phyloP scores from a whole-genome alignment of 2,329 filamentous ascomycete species.

The Cordyceps tenuipes region DNA sequence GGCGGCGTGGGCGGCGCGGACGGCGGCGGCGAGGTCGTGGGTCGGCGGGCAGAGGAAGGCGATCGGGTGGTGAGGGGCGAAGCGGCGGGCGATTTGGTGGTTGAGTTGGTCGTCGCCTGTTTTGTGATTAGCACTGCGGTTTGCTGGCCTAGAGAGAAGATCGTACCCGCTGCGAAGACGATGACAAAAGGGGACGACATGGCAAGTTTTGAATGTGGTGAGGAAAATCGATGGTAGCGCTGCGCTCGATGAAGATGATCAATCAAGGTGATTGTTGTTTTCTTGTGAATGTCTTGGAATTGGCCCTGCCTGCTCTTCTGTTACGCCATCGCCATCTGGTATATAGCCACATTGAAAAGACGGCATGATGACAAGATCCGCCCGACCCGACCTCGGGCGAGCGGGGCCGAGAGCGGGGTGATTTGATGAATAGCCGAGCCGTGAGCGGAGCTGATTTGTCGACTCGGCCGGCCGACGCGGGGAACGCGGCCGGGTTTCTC shows the following conservation, averaged over 20 bases:
- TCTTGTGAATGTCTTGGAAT: too few relatives aligned
- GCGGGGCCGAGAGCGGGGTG: background rate
- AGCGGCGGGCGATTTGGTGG: background rate
- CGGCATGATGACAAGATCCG: background rate
- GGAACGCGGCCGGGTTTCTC: background rate
- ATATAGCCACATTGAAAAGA: background rate
- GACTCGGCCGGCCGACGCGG: background rate
- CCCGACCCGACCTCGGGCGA: background rate
- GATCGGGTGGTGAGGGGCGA: conserved; percentile 1
- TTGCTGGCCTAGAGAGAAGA: background rate
- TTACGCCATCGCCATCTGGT: too few relatives aligned
- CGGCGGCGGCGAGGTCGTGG: background rate
- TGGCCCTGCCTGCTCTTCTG: too few relatives aligned
- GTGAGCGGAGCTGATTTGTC: background rate
- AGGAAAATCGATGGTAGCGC: background rate
- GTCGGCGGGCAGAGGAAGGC: background rate
- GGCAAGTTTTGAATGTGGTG: background rate
- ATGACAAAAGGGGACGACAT: conserved; percentile 2
- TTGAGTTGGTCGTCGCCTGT: background rate
- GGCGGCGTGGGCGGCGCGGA: background rate
- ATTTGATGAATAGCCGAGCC: background rate
- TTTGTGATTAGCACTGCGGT: background rate
- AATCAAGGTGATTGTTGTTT: too few relatives aligned
- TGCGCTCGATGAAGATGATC: too few relatives aligned
- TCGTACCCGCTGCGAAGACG: background rate